Conservation (phyloP, 306 rosid genomes). For the Rubus idaeus region DNA sequence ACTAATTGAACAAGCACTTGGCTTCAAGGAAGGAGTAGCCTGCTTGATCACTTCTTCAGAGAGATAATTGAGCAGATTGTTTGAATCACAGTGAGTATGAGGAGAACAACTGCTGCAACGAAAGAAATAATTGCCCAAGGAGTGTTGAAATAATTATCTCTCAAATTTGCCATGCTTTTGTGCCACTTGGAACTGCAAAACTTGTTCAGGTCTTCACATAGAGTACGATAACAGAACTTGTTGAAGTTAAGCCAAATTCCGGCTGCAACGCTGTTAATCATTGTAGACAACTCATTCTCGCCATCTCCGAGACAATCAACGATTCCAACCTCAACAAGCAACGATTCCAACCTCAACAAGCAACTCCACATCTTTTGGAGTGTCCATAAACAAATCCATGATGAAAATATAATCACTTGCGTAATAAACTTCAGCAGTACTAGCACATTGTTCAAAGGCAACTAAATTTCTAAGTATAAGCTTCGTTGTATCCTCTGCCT, state of each 20-base stretch:
- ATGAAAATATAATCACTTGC: conserved; percentile 22
- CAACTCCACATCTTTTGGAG: conserved; percentile 13
- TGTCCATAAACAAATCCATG: conserved; percentile 18
- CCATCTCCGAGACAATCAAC: conserved; percentile 7
- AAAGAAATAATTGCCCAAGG: conserved; percentile 25
- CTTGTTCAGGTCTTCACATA: neutral
- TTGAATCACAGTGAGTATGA: conserved; percentile 14
- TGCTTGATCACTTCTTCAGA: no score
- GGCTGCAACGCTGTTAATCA: conserved; percentile 10
- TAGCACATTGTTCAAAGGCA: conserved; percentile 41
- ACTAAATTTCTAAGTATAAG: conserved; percentile 12
- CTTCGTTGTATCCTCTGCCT: neutral
- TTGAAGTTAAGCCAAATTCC: conserved; percentile 4
- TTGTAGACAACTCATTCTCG: neutral
- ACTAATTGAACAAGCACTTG: no score
- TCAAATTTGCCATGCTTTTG: conserved; percentile 20
- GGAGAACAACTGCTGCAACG: conserved; percentile 1
- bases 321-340: no score
- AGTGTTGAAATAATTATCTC: conserved; percentile 14
- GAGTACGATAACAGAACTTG: neutral
- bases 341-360: conserved; percentile 24
- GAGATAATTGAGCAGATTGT: neutral
- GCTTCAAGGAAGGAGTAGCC: no score
- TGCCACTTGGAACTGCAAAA: neutral
- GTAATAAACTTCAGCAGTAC: neutral